A percentile compares a stretch with the other conserved stretches of the same genome.
Evolutionary conservation across 768 basidiomycete species (phyloP).

Genomic region (Polyporus arcularius): DNA sequence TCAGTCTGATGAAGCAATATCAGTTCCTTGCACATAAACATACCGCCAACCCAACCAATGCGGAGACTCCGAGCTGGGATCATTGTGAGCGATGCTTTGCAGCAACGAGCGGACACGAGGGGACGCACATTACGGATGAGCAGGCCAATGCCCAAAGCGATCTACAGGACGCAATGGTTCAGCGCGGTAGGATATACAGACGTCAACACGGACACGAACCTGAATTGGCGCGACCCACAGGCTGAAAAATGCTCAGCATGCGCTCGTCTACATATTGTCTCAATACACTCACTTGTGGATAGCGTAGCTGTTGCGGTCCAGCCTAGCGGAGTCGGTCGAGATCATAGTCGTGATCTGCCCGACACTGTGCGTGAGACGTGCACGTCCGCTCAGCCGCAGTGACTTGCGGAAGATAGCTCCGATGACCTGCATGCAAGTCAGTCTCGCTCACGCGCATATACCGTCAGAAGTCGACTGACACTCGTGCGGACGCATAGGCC

Average conservation of each 20-base stretch:
- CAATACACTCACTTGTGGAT: slow-evolving; percentile 31
- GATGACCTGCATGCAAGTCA: slow-evolving; percentile 31
- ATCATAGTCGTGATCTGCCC: slow-evolving; percentile 75
- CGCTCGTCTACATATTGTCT: neutral
- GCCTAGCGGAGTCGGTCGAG: slow-evolving; percentile 58
- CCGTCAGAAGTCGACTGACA: slow-evolving; percentile 30
- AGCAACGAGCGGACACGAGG: neutral
- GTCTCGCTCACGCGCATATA: neutral
- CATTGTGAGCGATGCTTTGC: neutral
- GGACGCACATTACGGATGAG: slow-evolving; percentile 38
- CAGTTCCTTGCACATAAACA: neutral
- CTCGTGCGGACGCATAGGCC: slow-evolving; percentile 51
- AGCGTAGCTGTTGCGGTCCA: slow-evolving; percentile 50
- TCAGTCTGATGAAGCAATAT: neutral
- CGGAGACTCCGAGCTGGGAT: slow-evolving; percentile 7
- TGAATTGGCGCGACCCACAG: slow-evolving; percentile 63
- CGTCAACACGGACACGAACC: neutral
- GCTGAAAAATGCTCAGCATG: slow-evolving; percentile 30
- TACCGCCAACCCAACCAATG: slow-evolving; percentile 16
- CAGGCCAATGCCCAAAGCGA: slow-evolving; percentile 60
- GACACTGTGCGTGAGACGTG: slow-evolving; percentile 59
- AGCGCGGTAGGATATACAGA: neutral
- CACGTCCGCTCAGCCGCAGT: slow-evolving; percentile 61
- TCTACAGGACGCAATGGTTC: slow-evolving; percentile 21
- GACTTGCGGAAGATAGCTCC: slow-evolving; percentile 67